phyloP scores from a whole-genome alignment of 805 yeast genomes.

The Lipomyces sp. region DNA sequence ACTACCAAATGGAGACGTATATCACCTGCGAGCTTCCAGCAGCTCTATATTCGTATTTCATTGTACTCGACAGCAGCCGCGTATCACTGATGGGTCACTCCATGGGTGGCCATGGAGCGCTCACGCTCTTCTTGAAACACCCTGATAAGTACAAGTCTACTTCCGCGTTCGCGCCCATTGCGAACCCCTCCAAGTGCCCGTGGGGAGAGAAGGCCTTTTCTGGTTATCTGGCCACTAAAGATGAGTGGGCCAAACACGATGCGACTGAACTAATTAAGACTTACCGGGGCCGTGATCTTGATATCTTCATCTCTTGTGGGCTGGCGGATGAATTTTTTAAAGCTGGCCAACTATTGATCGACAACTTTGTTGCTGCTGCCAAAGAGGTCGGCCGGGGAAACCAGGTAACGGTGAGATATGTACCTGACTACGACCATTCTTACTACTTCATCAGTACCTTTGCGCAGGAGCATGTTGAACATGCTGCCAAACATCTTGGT shows the following conservation, averaged over 20 bases:
- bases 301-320: slow-evolving; percentile 85
- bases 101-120: slow-evolving; percentile 97
- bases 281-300: slow-evolving; percentile 58
- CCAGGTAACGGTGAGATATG: slow-evolving; percentile 64
- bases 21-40: slow-evolving; percentile 73
- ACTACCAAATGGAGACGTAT: slow-evolving; percentile 88
- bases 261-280: slow-evolving; percentile 74
- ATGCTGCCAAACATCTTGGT: slow-evolving; percentile 71
- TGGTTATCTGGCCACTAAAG: slow-evolving; percentile 69
- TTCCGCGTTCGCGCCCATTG: slow-evolving; percentile 89
- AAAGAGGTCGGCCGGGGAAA: slow-evolving; percentile 62
- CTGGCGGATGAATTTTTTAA: slow-evolving; percentile 72
- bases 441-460: slow-evolving; percentile 84
- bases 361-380: slow-evolving; percentile 65
- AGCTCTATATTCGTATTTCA: slow-evolving; percentile 51
- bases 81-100: slow-evolving; percentile 93
- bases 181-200: slow-evolving; percentile 73
- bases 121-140: slow-evolving; percentile 67
- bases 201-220: slow-evolving; percentile 90
- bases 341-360: slow-evolving; percentile 72
- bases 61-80: slow-evolving; percentile 58
- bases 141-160: slow-evolving; percentile 77
- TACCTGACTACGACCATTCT: slow-evolving; percentile 88
- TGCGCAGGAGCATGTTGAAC: slow-evolving; percentile 80
- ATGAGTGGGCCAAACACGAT: slow-evolving; percentile 78